A percentile compares a stretch with the other conserved stretches of the same genome.
These are phyloP conservation scores for Clitoria ternatea DNA, from an alignment of 306 rosid genomes.

Conservation along the genomic window DNA sequence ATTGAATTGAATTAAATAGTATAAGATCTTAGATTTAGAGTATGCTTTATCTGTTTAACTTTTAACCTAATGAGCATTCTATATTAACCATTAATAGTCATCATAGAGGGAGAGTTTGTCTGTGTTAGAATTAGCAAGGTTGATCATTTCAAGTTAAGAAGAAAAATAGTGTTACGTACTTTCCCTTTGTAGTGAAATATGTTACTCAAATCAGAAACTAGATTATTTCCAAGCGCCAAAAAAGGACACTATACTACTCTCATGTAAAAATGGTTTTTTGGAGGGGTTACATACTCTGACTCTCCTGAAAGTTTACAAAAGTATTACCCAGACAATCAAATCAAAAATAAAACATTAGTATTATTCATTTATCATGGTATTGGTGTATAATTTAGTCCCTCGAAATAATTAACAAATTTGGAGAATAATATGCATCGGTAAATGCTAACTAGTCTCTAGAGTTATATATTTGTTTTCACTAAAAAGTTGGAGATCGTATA, in stretches of 20 bases:
- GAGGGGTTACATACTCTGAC: too few relatives aligned
- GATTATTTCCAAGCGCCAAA: not conserved
- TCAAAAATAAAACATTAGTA: not conserved
- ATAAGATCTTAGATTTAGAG: not conserved
- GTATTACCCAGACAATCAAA: not conserved
- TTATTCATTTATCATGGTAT: not conserved
- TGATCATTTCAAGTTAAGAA: not conserved
- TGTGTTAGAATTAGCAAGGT: not conserved
- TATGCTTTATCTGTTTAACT: not conserved
- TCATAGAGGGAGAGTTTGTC: not conserved
- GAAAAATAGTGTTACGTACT: not conserved
- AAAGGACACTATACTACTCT: not conserved
- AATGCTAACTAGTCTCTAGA: too few relatives aligned
- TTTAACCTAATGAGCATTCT: not conserved
- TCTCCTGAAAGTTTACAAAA: not conserved
- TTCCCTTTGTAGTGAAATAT: not conserved
- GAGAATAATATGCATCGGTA: too few relatives aligned
- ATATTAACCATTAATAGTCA: not conserved
- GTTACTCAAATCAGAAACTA: not conserved
- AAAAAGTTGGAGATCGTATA: too few relatives aligned
- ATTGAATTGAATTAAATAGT: constrained; percentile 3
- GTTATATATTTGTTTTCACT: too few relatives aligned
- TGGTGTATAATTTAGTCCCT: too few relatives aligned
- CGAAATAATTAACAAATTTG: too few relatives aligned
- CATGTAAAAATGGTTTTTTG: too few relatives aligned